Base-by-base conservation (phyloP, 257 asterid species). In the Penstemon barbatus region DNA sequence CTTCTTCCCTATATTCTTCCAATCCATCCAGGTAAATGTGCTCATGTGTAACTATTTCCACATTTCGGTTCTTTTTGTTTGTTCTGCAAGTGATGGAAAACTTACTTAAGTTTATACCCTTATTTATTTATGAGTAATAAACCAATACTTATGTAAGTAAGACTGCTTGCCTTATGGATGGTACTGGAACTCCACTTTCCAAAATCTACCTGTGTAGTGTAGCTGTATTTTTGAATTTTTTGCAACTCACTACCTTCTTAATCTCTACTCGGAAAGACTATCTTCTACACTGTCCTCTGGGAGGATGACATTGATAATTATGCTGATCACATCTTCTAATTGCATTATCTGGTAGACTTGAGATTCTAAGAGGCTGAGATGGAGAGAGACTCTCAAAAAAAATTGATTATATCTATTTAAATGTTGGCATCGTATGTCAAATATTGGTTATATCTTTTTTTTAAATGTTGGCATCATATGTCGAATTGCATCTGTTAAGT, bases 1-100 rank as follows among this genome's bases (percentile, higher is more conserved):
- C 84, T 89, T 83, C 83, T 89, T 72, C 97, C 97, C 4, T 91
- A 91, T 74, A 18, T 76, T 51, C 79, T 94, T 74, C 99, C 99
- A 40, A 18, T 94, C 69, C 99, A 94, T 83, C 99, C 99, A 82
- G 99, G 99, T 94, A 74, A 83, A 18, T 58, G 50, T 52, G 40
- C 65, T 38, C 19, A 5, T 41, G 18, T 57, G 57, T 15, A 70
- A 50, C 48, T 42, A 19, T 62, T 66, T 46, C 41, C 61, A 18
- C 19, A 40, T 65, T 38, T 40, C 61, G 39, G 55, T 67, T 74
- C 57, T 46, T 71, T 71, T 69, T 43, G 38, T 77, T 59, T 53
- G 61, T 70, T 52, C 40, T 57, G 74, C 15, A 59, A 69, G 55
- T 70, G 63, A 62, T 60, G 41, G 36, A 13, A 36, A 65, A 56